Conservation (phyloP, 306 rosid species). For the Quercus robur region DNA sequence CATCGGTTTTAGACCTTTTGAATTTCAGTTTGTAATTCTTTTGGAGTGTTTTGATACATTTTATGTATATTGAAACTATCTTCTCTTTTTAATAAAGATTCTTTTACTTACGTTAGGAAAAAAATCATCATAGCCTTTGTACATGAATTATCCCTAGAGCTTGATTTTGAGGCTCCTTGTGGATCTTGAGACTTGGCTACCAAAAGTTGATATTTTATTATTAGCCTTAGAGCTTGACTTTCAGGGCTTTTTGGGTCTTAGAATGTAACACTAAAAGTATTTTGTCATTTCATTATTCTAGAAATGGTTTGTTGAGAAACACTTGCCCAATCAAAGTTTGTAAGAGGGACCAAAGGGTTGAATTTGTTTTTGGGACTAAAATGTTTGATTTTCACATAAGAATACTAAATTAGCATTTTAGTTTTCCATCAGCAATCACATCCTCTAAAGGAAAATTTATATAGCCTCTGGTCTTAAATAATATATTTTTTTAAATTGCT, state of each 20-base stretch:
- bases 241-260: too few relatives aligned
- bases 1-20: too few relatives aligned
- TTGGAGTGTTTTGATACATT: too few relatives aligned
- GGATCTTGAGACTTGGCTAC: neutral
- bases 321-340: neutral
- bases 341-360: neutral
- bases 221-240: neutral
- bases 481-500: neutral
- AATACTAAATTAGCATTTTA: neutral
- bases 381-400: constrained; percentile 2
- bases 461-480: neutral
- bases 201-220: neutral
- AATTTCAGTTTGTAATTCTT: too few relatives aligned
- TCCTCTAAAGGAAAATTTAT: neutral
- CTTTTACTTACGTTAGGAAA: too few relatives aligned
- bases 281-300: too few relatives aligned
- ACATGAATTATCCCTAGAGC: too few relatives aligned
- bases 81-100: too few relatives aligned
- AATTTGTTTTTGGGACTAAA: neutral
- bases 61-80: too few relatives aligned
- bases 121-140: neutral
- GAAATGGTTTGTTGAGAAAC: too few relatives aligned
- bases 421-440: neutral
- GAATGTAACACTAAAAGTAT: too few relatives aligned
- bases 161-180: neutral